Evolutionary conservation across 23 red algal species (phyloP).

Genomic region (Gracilariopsis chorda): DNA sequence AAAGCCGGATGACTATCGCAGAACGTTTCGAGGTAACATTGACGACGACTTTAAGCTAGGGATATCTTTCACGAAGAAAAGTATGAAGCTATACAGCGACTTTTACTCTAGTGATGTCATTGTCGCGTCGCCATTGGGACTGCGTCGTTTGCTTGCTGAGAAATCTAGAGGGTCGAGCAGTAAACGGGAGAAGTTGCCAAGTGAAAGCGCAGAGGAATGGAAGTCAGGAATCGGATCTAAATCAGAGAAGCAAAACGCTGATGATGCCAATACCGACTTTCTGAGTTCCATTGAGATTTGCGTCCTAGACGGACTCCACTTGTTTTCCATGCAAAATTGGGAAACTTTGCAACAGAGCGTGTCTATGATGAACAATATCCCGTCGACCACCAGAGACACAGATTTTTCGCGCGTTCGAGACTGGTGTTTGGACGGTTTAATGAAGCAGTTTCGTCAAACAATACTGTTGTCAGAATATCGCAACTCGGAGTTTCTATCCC

Average conservation of each 20-base stretch:
- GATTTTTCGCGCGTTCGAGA: conserved; percentile 86
- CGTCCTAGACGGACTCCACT: conserved; percentile 59
- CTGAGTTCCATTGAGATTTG: conserved; percentile 87
- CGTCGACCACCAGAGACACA: conserved; percentile 45
- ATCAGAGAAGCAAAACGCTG: background rate
- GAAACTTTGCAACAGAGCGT: conserved; percentile 41
- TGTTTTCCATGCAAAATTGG: conserved; percentile 94
- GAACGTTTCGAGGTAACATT: conserved; percentile 82
- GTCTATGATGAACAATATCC: conserved; percentile 68
- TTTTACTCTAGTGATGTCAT: conserved; percentile 81
- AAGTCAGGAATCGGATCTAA: background rate
- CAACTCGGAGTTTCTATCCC: conserved; percentile 53
- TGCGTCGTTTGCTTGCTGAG: conserved; percentile 42
- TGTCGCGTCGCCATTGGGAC: conserved; percentile 88
- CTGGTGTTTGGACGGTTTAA: conserved; percentile 63
- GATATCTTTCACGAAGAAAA: conserved; percentile 48
- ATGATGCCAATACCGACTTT: conserved; percentile 52
- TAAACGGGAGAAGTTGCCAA: background rate
- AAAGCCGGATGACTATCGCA: conserved; percentile 55
- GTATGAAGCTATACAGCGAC: conserved; percentile 77
- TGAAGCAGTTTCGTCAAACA: conserved; percentile 52
- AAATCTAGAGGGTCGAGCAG: conserved; percentile 17
- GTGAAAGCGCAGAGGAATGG: conserved; percentile 26
- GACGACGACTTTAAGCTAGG: conserved; percentile 96
- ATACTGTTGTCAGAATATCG: conserved; percentile 47